Evolutionary conservation across 2,329 filamentous ascomycete genomes (phyloP).

Genomic region (Cladosporium phlei): DNA sequence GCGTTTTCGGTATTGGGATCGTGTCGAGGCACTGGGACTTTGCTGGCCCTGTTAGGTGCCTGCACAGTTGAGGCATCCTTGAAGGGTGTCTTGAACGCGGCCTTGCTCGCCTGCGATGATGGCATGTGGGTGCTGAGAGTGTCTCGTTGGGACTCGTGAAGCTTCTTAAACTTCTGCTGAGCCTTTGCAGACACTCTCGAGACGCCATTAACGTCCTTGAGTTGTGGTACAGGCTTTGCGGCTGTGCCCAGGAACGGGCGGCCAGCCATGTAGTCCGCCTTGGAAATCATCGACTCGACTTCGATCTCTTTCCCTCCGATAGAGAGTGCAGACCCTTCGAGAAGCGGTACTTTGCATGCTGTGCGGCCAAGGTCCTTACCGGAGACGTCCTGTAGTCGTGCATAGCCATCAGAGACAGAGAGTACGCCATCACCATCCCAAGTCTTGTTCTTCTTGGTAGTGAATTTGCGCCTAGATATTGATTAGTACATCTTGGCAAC

Average conservation of each 20-base stretch:
- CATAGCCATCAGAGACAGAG: conserved; percentile 52
- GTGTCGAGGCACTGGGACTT: conserved; percentile 57
- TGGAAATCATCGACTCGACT: conserved; percentile 58
- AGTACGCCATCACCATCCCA: conserved; percentile 71
- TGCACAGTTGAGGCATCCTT: conserved; percentile 41
- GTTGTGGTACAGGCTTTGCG: conserved; percentile 26
- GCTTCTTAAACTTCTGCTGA: conserved; percentile 29
- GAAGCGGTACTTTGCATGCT: conserved; percentile 51
- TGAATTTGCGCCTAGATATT: conserved; percentile 58
- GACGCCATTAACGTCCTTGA: conserved; percentile 25
- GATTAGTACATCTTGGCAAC: background rate
- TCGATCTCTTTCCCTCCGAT: conserved; percentile 65
- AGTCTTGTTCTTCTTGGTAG: conserved; percentile 69
- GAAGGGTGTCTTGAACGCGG: conserved; percentile 58
- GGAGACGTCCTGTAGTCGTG: conserved; percentile 56
- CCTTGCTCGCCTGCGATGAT: conserved; percentile 38
- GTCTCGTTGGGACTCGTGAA: conserved; percentile 37
- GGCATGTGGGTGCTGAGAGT: conserved; percentile 35
- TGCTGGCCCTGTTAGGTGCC: conserved; percentile 40
- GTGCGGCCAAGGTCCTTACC: conserved; percentile 60
- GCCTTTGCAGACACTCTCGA: conserved; percentile 27
- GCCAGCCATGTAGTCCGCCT: conserved; percentile 44
- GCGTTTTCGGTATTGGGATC: conserved; percentile 57
- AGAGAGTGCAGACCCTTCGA: conserved; percentile 57
- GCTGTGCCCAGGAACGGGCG: conserved; percentile 25